phyloP scores from a whole-genome alignment of 2,329 filamentous ascomycete species.

The Madurella mycetomatis region DNA sequence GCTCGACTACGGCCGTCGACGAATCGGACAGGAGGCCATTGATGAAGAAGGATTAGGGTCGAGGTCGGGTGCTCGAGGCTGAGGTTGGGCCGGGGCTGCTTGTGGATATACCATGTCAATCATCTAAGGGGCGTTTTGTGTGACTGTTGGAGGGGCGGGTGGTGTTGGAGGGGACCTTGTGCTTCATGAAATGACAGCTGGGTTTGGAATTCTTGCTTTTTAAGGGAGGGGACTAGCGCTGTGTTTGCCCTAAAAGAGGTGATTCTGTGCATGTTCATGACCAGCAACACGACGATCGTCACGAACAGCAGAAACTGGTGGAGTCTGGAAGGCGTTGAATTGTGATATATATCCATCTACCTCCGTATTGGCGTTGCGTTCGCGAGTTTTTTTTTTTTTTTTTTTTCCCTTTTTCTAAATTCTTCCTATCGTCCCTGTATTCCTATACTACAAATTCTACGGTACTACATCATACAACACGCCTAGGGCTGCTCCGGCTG shows the following conservation, averaged over 20 bases:
- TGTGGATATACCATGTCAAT: constrained; percentile 10
- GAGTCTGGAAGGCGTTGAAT: neutral
- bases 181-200: neutral
- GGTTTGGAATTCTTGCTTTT: neutral
- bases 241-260: neutral
- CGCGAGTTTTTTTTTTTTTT: too few species aligned
- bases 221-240: neutral
- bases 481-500: too few species aligned
- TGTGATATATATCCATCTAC: neutral
- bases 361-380: too few species aligned
- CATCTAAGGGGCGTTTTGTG: constrained; percentile 9
- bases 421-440: too few species aligned
- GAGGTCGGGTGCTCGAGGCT: constrained; percentile 1
- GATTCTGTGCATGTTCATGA: neutral
- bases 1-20: constrained; percentile 14
- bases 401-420: too few species aligned
- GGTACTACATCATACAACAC: too few species aligned
- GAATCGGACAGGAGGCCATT: constrained; percentile 7
- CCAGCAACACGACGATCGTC: neutral
- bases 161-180: neutral
- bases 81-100: neutral
- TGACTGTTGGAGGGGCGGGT: neutral
- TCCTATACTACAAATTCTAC: too few species aligned
- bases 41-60: constrained; percentile 14
- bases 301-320: neutral